Evolutionary conservation across 768 basidiomycete genomes (phyloP).

Genomic region (Tulasnella sp.): DNA sequence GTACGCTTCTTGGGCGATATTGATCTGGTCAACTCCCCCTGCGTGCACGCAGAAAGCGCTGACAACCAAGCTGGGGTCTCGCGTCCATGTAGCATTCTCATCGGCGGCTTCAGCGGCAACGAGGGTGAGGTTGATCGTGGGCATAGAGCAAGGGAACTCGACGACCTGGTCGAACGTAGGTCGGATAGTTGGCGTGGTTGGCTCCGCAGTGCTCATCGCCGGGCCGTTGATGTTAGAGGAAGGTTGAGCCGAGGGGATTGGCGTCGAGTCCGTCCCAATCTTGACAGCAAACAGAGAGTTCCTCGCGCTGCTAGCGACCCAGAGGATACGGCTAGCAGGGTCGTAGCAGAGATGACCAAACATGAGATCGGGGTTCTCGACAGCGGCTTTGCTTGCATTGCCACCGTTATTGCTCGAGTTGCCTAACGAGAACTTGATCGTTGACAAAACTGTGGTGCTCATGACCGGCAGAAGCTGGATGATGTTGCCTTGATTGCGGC

Average conservation of each 20-base stretch:
- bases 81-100: slow-evolving; percentile 39
- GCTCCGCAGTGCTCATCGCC: slow-evolving; percentile 44
- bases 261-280: slow-evolving; percentile 52
- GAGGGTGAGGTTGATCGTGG: slow-evolving; percentile 86
- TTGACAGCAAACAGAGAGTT: slow-evolving; percentile 74
- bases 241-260: slow-evolving; percentile 37
- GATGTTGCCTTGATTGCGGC: slow-evolving; percentile 77
- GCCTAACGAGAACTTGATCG: slow-evolving; percentile 56
- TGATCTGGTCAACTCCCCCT: slow-evolving; percentile 81
- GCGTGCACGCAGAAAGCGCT: slow-evolving; percentile 88
- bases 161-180: slow-evolving; percentile 73
- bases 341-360: slow-evolving; percentile 86
- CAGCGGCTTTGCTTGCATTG: slow-evolving; percentile 29
- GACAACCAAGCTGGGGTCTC: slow-evolving; percentile 48
- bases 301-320: slow-evolving; percentile 81
- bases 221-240: slow-evolving; percentile 18
- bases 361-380: slow-evolving; percentile 71
- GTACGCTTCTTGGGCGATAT: slow-evolving; percentile 82
- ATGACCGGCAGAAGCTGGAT: slow-evolving; percentile 79
- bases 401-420: slow-evolving; percentile 43
- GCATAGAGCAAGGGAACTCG: slow-evolving; percentile 77
- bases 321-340: slow-evolving; percentile 76
- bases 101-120: slow-evolving; percentile 75
- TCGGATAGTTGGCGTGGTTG: slow-evolving; percentile 46
- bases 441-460: slow-evolving; percentile 67